Conservation (phyloP, 2,329 filamentous ascomycete genomes). For the Ophiostoma piceae region DNA sequence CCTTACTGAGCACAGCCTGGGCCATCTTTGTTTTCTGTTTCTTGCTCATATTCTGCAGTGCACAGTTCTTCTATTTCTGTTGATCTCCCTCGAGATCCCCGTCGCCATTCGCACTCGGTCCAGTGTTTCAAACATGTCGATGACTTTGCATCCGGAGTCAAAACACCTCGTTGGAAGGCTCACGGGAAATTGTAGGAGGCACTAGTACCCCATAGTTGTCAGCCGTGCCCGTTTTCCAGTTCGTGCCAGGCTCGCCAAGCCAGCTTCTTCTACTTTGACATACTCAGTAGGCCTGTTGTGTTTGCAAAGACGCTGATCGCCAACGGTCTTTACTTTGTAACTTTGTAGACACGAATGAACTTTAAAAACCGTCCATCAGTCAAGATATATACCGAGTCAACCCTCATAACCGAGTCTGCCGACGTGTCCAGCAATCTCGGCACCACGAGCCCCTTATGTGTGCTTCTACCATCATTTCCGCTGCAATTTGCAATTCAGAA, state of each 20-base stretch:
- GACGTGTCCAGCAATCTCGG: not conserved
- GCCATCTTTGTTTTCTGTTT: not conserved
- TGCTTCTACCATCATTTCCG: not conserved
- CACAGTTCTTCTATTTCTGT: not conserved
- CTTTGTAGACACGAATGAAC: no score
- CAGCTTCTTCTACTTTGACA: not conserved
- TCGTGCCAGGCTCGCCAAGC: slow-evolving; percentile 12
- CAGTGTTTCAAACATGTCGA: not conserved
- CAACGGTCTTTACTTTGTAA: not conserved
- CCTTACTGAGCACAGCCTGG: no score
- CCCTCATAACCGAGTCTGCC: not conserved
- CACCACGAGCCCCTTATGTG: not conserved
- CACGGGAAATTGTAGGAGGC: not conserved
- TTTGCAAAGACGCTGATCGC: no score
- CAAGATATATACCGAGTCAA: not conserved
- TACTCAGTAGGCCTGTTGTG: no score
- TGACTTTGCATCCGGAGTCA: not conserved
- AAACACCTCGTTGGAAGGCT: not conserved
- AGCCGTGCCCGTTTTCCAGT: no score
- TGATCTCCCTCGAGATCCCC: not conserved
- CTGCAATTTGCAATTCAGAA: not conserved
- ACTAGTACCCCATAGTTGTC: slow-evolving; percentile 13
- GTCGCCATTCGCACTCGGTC: not conserved
- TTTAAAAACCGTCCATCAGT: no score
- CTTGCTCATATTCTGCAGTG: not conserved